Evolutionary conservation across 2,329 filamentous ascomycete genomes (phyloP), one percentile per base, ranked within the genome.

Genomic region (Neopestalotiopsis rosae): DNA sequence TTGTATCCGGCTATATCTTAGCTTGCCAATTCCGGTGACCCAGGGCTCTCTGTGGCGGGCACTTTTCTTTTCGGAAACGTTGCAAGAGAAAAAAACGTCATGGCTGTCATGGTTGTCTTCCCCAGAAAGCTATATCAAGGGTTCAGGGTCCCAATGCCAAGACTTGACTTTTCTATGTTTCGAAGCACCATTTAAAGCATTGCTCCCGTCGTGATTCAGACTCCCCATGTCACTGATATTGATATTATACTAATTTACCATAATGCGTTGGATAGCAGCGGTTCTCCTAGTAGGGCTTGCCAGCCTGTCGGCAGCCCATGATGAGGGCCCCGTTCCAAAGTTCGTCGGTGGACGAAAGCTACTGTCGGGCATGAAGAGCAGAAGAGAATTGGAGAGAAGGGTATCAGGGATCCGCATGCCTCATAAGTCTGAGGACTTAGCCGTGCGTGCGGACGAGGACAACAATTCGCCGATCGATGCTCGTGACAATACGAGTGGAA

Each of bases 1-100:
- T 76, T 74, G 76, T 70, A 77, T 76, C 76, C 76, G 76, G 74
- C 67, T 76, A 76, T 77, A 76, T 76, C 13, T 40, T 14, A 64
- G 40, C 59, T n/a, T 62, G 59, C 59, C n/a, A 38, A 20, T 62
- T 20, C 34, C 38, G n/a, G 40, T n/a, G 10, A 30, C 40, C 40
- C 61, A 20, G 40, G 12, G 34, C 34, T 4, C 59, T 12, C 4
- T 32, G n/a, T 34, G 9, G 20, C 32, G 4, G 17, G 17, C 34
- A 42, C 6, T 38, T 38, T 38, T 62, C 28, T 17, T 52, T 62
- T 20, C 57, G 57, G 57, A 59, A 59, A 59, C 57, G 57, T 62
- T 62, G 59, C 59, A 62, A 62, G 4, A 30, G 30, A 12, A 10
- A 24, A 10, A 32, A 52, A 30, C 28, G 57, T 59, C 24, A 30